Evolutionary conservation across 2,329 filamentous ascomycete genomes (phyloP).

Genomic region (Colletotrichum horii): DNA sequence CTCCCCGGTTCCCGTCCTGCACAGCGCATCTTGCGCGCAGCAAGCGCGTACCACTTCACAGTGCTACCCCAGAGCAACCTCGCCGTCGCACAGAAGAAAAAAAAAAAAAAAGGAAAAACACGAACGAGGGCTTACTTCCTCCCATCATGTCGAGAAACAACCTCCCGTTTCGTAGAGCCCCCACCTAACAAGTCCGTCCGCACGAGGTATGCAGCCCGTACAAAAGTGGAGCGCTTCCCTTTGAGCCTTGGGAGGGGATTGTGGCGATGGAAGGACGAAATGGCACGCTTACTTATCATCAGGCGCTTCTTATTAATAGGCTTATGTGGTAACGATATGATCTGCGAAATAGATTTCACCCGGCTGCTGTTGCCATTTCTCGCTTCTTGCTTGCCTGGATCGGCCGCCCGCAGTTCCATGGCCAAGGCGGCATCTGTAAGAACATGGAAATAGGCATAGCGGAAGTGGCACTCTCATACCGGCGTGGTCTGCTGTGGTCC

Average conservation of each 20-base stretch:
- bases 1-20: neutral
- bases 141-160: constrained; percentile 8
- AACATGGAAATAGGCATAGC: neutral
- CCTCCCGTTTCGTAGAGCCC: neutral
- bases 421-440: neutral
- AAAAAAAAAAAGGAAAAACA: too few species aligned
- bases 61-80: neutral
- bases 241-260: neutral
- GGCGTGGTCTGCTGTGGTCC: neutral
- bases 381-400: neutral
- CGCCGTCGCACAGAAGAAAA: neutral
- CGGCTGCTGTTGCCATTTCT: neutral
- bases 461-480: neutral
- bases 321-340: neutral
- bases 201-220: neutral
- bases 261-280: neutral
- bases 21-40: neutral
- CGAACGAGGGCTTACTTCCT: neutral
- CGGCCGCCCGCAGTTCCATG: neutral
- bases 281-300: neutral
- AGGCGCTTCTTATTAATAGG: neutral
- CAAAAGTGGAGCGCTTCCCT: neutral
- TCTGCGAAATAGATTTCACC: neutral
- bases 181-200: neutral
- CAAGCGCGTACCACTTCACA: neutral